Evolutionary conservation across 768 basidiomycete species (phyloP).

Genomic region (Nidularia pulvinata): DNA sequence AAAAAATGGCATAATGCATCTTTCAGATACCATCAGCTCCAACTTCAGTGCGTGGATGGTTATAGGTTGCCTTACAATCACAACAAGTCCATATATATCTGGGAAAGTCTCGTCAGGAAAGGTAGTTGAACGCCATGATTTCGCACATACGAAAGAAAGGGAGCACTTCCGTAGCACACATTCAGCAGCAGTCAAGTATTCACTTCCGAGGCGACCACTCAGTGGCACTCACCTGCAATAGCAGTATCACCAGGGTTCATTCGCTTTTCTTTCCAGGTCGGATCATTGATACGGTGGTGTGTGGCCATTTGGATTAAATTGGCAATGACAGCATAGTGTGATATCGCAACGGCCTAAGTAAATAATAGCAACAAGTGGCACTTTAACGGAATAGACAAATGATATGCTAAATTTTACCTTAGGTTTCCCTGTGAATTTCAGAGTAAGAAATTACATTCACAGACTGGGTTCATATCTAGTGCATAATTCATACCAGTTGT

Average conservation of each 20-base stretch:
- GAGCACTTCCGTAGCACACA: conserved; percentile 37
- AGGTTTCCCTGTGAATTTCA: conserved; percentile 26
- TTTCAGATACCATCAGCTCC: too few relatives aligned
- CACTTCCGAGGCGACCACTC: too few relatives aligned
- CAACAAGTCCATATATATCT: conserved; percentile 65
- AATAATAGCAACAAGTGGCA: too few relatives aligned
- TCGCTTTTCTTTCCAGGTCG: conserved; percentile 33
- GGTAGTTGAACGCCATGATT: too few relatives aligned
- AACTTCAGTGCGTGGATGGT: too few relatives aligned
- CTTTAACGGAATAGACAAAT: neutral
- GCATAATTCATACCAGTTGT: conserved; percentile 76
- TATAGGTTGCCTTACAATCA: conserved; percentile 51
- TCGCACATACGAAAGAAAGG: conserved; percentile 58
- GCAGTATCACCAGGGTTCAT: conserved; percentile 57
- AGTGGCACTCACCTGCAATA: conserved; percentile 50
- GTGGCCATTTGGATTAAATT: conserved; percentile 62
- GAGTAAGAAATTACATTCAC: too few relatives aligned
- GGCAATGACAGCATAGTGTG: conserved; percentile 64
- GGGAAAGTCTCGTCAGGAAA: conserved; percentile 2
- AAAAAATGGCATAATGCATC: conserved; percentile 55
- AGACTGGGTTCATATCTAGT: too few relatives aligned
- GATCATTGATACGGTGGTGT: conserved; percentile 45
- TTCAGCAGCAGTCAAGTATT: conserved; percentile 1
- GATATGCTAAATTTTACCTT: conserved; percentile 21
- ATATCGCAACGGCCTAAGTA: conserved; percentile 66